These are phyloP conservation scores for Galerina marginata DNA, from an alignment of 768 basidiomycete species.

Conservation along the genomic window DNA sequence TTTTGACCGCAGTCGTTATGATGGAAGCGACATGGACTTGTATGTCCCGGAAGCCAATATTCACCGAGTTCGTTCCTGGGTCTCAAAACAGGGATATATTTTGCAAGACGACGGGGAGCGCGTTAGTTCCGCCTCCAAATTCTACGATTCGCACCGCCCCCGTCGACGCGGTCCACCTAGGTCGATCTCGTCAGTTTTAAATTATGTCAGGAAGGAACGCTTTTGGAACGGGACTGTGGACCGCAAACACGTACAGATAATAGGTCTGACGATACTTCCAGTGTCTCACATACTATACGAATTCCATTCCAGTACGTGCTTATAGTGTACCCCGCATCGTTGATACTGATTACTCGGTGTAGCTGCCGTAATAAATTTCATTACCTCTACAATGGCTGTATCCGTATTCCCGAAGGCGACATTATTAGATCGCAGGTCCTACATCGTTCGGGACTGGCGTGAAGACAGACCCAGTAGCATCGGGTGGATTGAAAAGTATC, in stretches of 20 bases:
- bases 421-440: neutral
- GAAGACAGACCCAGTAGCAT: no score
- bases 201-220: neutral
- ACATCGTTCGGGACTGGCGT: neutral
- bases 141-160: no score
- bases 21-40: neutral
- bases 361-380: slow-evolving; percentile 13
- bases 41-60: neutral
- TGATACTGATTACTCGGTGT: neutral
- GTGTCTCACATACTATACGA: neutral
- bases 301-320: slow-evolving; percentile 4
- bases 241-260: neutral
- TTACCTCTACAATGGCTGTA: slow-evolving; percentile 3
- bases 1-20: neutral
- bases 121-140: no score
- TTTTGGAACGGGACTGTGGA: neutral
- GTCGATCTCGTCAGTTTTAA: neutral
- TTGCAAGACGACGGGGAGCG: neutral
- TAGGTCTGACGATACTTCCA: neutral
- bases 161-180: no score
- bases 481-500: neutral
- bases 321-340: neutral
- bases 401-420: slow-evolving; percentile 6
- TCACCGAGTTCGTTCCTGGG: neutral
- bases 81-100: neutral